phyloP scores from a whole-genome alignment of 306 rosid species.

The Prunus mongolica region DNA sequence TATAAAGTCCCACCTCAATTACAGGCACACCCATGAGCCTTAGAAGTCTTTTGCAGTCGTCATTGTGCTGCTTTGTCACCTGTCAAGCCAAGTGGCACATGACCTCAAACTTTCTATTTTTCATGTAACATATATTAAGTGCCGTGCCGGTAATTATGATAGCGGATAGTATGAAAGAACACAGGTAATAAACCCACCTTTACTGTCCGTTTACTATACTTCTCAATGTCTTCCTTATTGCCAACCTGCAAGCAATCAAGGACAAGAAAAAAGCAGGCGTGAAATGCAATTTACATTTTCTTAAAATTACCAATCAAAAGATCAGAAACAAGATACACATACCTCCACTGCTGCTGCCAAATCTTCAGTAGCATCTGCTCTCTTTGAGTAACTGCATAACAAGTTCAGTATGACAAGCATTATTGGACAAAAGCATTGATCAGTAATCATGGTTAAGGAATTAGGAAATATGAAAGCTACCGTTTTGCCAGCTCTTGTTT shows the following conservation, averaged over 20 bases:
- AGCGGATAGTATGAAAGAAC: neutral
- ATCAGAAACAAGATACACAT: constrained; percentile 7
- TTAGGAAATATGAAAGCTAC: constrained; percentile 28
- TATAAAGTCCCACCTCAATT: constrained; percentile 61
- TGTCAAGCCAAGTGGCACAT: constrained; percentile 30
- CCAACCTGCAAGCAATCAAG: constrained; percentile 39
- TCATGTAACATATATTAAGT: neutral
- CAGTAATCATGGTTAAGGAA: neutral
- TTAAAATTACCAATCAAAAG: neutral
- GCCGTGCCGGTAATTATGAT: neutral
- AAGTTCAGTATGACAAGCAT: constrained; percentile 15
- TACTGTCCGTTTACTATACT: constrained; percentile 91
- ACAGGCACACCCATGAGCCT: constrained; percentile 99
- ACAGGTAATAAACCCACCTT: constrained; percentile 49
- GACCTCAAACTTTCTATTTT: constrained; percentile 15
- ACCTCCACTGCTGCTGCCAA: constrained; percentile 77
- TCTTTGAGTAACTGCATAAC: constrained; percentile 54
- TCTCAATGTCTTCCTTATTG: constrained; percentile 89
- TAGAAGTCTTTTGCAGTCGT: constrained; percentile 78
- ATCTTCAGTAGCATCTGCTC: constrained; percentile 76
- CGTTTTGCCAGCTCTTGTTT: constrained; percentile 94
- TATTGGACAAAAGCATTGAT: neutral
- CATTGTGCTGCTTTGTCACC: constrained; percentile 98
- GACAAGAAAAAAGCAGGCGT: constrained; percentile 25
- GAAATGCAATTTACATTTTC: constrained; percentile 4